These are phyloP conservation scores for Lentinus polychrous DNA, from an alignment of 1,284 basidiomycete genomes.

Conservation along the genomic window DNA sequence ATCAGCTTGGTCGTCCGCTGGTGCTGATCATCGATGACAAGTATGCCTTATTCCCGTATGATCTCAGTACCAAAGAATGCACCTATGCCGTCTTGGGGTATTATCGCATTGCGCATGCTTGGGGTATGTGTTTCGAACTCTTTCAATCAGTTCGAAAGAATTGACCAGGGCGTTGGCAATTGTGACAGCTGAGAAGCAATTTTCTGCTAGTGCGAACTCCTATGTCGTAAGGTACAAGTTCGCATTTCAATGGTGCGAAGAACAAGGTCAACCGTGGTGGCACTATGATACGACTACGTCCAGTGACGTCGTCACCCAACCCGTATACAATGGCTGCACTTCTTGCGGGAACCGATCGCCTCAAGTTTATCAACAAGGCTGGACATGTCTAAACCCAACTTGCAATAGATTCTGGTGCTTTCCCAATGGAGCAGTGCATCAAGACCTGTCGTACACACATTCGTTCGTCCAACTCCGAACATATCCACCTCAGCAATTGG, in stretches of 20 bases:
- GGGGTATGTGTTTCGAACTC: slow-evolving; percentile 46
- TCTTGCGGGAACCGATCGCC: slow-evolving; percentile 30
- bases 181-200: slow-evolving; percentile 54
- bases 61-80: slow-evolving; percentile 42
- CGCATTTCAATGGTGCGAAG: slow-evolving; percentile 72
- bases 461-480: slow-evolving; percentile 36
- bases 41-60: slow-evolving; percentile 64
- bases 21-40: slow-evolving; percentile 66
- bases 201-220: slow-evolving; percentile 35
- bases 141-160: background rate
- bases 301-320: background rate
- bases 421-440: slow-evolving; percentile 23
- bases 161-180: background rate
- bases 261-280: slow-evolving; percentile 62
- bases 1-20: slow-evolving; percentile 43
- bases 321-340: slow-evolving; percentile 7
- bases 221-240: slow-evolving; percentile 68
- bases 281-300: background rate
- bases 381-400: slow-evolving; percentile 55
- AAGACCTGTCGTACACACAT: slow-evolving; percentile 36
- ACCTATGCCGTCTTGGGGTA: slow-evolving; percentile 69
- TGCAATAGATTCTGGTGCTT: slow-evolving; percentile 52
- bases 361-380: slow-evolving; percentile 45
- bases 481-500: slow-evolving; percentile 13
- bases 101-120: slow-evolving; percentile 62